Percentiles rank a stretch among this genome's conserved stretches.
Evolutionary conservation across 495 filamentous ascomycete genomes (phyloP).

Genomic region (Podospora fimiseda): DNA sequence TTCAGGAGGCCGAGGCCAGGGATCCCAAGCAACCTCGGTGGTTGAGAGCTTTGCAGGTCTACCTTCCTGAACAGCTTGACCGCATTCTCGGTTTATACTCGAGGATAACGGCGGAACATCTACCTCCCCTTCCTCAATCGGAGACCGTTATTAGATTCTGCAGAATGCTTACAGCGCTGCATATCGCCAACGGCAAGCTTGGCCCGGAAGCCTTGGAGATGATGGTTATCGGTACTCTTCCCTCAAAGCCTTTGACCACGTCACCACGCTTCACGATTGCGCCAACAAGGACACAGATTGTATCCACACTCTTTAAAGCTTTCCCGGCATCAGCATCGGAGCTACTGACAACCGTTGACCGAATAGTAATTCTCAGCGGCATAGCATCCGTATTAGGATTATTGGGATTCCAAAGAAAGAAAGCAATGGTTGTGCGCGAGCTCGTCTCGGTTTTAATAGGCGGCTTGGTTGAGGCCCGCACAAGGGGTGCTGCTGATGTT

Average conservation of each 20-base stretch:
- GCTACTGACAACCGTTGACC: constrained; percentile 60
- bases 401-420: constrained; percentile 75
- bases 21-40: constrained; percentile 37
- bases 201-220: constrained; percentile 60
- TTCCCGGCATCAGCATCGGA: constrained; percentile 60
- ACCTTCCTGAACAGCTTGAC: constrained; percentile 57
- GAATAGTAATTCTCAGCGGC: constrained; percentile 70
- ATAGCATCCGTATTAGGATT: constrained; percentile 74
- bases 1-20: constrained; percentile 38
- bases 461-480: constrained; percentile 84
- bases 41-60: constrained; percentile 36
- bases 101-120: constrained; percentile 70
- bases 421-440: constrained; percentile 78
- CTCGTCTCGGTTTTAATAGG: constrained; percentile 75
- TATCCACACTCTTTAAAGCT: constrained; percentile 62
- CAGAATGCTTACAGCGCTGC: constrained; percentile 63
- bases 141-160: constrained; percentile 77
- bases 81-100: constrained; percentile 78
- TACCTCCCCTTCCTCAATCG: constrained; percentile 74
- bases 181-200: constrained; percentile 61
- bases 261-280: constrained; percentile 42
- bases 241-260: constrained; percentile 30
- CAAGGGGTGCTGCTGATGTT: constrained; percentile 85
- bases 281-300: constrained; percentile 60
- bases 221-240: constrained; percentile 46